These are phyloP conservation scores for Blastobotrys peoriensis DNA, from an alignment of 805 yeast species.

Conservation along the genomic window DNA sequence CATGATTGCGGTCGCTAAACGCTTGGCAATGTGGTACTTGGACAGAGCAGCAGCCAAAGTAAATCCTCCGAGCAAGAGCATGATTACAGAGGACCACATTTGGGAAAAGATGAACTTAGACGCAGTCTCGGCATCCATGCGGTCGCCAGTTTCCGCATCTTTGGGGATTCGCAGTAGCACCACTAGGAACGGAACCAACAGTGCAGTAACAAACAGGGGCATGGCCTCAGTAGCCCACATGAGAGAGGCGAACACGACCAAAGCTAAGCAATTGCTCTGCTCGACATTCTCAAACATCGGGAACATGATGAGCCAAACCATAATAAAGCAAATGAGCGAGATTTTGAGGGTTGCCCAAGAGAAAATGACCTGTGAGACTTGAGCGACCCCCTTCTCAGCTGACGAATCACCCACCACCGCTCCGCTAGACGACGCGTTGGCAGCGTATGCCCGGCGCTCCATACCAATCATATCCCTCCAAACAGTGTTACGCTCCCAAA, in stretches of 20 bases:
- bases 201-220: conserved; percentile 85
- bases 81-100: conserved; percentile 95
- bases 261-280: conserved; percentile 79
- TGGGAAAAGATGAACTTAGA: conserved; percentile 71
- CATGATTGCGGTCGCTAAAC: conserved; percentile 74
- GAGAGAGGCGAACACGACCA: conserved; percentile 72
- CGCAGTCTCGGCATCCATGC: conserved; percentile 62
- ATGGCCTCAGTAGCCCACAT: conserved; percentile 96
- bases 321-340: conserved; percentile 42
- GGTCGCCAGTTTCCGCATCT: conserved; percentile 47
- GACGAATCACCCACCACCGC: background rate
- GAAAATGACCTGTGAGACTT: conserved; percentile 33
- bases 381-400: background rate
- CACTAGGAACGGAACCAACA: conserved; percentile 73
- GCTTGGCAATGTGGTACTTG: conserved; percentile 82
- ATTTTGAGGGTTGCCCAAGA: conserved; percentile 41
- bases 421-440: conserved; percentile 24
- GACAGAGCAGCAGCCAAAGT: conserved; percentile 92
- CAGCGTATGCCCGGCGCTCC: conserved; percentile 81
- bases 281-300: conserved; percentile 46
- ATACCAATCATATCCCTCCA: conserved; percentile 95
- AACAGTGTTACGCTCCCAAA: conserved; percentile 95
- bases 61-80: conserved; percentile 88
- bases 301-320: conserved; percentile 40
- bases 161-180: conserved; percentile 65